A percentile compares a stretch with the other conserved stretches of the same genome.
Evolutionary conservation across 2,329 filamentous ascomycete genomes (phyloP).

Genomic region (Pyrenochaeta sp.): DNA sequence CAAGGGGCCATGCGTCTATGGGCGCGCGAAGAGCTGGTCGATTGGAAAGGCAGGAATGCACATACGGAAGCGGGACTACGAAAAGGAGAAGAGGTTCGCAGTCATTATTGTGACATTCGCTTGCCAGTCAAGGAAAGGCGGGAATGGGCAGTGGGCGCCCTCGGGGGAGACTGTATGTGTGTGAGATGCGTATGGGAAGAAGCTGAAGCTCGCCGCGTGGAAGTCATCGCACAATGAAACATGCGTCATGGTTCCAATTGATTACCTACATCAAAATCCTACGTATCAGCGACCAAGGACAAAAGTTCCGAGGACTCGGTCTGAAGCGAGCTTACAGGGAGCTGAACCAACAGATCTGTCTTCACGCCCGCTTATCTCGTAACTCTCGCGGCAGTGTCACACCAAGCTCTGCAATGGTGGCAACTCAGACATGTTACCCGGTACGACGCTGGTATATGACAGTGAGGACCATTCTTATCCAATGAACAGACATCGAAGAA

Average conservation of each 20-base stretch:
- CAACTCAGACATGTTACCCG: neutral
- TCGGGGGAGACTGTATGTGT: constrained; percentile 91
- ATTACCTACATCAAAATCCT: neutral
- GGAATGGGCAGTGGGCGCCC: constrained; percentile 86
- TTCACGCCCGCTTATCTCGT: too few species aligned
- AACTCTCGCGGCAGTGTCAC: too few species aligned
- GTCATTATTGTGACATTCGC: constrained; percentile 91
- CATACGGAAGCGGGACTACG: constrained; percentile 66
- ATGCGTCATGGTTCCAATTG: neutral
- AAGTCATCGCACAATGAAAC: neutral
- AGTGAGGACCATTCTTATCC: neutral
- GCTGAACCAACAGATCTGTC: too few species aligned
- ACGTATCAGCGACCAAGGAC: neutral
- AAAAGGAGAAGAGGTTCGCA: constrained; percentile 84
- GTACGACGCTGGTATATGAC: constrained; percentile 3
- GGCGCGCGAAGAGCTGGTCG: constrained; percentile 65
- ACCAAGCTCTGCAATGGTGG: neutral
- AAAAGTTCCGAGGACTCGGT: neutral
- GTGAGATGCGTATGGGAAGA: constrained; percentile 78
- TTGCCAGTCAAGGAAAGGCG: constrained; percentile 80
- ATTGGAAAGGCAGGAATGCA: constrained; percentile 52
- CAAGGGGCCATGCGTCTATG: constrained; percentile 77
- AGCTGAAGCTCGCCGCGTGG: constrained; percentile 3
- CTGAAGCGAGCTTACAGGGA: too few species aligned
- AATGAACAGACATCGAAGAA: neutral